Evolutionary conservation across 179 eudicot species (phyloP).

Genomic region (Spinacia oleracea): DNA sequence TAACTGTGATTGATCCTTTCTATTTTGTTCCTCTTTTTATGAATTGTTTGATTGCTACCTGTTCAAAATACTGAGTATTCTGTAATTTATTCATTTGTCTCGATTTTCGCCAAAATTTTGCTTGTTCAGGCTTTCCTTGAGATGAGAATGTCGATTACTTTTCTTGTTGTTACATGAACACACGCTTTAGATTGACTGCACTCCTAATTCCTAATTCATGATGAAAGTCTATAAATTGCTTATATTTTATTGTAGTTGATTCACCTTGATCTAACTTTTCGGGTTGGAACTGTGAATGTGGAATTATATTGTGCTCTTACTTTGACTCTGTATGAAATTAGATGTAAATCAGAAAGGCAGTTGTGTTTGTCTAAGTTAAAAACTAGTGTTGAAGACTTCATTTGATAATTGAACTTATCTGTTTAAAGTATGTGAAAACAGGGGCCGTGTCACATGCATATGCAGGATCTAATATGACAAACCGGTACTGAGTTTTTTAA

Average conservation of each 20-base stretch:
- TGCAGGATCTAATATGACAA: background rate
- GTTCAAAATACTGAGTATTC: no score
- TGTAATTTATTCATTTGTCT: no score
- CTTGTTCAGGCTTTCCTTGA: no score
- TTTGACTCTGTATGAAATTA: background rate
- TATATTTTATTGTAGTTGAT: background rate
- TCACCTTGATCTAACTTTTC: background rate
- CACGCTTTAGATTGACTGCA: background rate
- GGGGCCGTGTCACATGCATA: background rate
- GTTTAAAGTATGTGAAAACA: background rate
- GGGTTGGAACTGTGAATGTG: background rate
- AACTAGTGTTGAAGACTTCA: background rate
- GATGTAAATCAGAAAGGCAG: background rate
- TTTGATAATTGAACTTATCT: background rate
- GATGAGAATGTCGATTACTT: no score
- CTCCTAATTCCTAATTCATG: background rate
- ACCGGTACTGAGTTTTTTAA: background rate
- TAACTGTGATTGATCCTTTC: no score
- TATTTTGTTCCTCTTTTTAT: no score
- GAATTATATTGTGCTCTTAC: background rate
- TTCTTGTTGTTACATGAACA: background rate
- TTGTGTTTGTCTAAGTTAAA: background rate
- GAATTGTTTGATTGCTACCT: no score
- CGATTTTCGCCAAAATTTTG: no score
- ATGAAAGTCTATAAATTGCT: background rate